Conservation (phyloP, 345 rosid species). For the Heritiera littoralis region DNA sequence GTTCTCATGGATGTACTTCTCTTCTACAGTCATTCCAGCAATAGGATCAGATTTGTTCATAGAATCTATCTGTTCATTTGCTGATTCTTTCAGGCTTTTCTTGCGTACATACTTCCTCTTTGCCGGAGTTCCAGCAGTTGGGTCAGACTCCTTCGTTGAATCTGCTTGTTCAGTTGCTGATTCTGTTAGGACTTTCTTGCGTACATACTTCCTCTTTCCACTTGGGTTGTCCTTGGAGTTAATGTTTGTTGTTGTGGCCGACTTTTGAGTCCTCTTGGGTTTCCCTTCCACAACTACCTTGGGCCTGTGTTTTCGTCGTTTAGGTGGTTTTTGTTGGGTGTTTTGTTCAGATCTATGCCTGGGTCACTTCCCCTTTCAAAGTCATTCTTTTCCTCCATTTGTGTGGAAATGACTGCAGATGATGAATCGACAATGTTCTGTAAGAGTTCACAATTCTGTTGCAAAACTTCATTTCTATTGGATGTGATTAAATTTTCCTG, state of each 20-base stretch:
- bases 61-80: slow-evolving; percentile 33
- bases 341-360: slow-evolving; percentile 66
- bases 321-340: slow-evolving; percentile 62
- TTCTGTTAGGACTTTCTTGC: slow-evolving; percentile 37
- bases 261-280: slow-evolving; percentile 47
- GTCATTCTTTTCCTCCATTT: slow-evolving; percentile 38
- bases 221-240: slow-evolving; percentile 36
- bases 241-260: slow-evolving; percentile 37
- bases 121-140: slow-evolving; percentile 12
- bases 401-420: slow-evolving; percentile 37
- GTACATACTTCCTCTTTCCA: slow-evolving; percentile 51
- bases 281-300: slow-evolving; percentile 70
- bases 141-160: slow-evolving; percentile 15
- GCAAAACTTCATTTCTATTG: slow-evolving; percentile 30
- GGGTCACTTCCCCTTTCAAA: slow-evolving; percentile 26
- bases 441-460: slow-evolving; percentile 33
- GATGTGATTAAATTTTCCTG: slow-evolving; percentile 27
- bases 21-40: slow-evolving; percentile 29
- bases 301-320: slow-evolving; percentile 79
- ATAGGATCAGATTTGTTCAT: not conserved
- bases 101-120: slow-evolving; percentile 49
- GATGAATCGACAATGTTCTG: slow-evolving; percentile 48
- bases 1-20: slow-evolving; percentile 39
- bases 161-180: slow-evolving; percentile 33
- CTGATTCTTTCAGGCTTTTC: slow-evolving; percentile 44